Evolutionary conservation across 495 filamentous ascomycete genomes (phyloP), one percentile per base, ranked within the genome.

Genomic region (Xylaria palmicola): DNA sequence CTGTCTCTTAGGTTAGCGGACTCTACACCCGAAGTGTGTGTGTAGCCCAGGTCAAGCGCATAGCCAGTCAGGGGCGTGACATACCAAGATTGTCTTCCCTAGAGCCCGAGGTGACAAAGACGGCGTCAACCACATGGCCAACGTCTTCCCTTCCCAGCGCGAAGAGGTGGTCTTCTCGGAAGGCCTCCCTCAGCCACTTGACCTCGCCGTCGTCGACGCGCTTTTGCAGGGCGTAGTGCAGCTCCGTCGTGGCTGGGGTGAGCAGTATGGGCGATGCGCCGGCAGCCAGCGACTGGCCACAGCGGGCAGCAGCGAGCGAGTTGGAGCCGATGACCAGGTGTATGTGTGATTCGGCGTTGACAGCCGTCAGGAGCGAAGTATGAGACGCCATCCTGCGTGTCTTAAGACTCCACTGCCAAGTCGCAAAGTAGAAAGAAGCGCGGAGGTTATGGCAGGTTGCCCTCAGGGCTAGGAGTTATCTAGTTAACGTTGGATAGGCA

Each of bases 251-350:
- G 54, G 83, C 83, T 4, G 90, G 88, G 19, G 92, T 85, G 75
- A 98, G 82, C n/a, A 98, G 74, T 30, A 91, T 87, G 0, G 95
- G 91, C 60, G 80, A 86, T 62, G 95, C 94, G 72, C 93, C 94
- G n/a, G 89, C 87, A 59, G 90, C 85, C 17, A 97, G 69, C 15
- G 91, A 94, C 64, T 89, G 91, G 19, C 84, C 74, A 70, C 90
- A 92, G 53, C 94, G 84, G 13, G 91, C 85, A 41, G 89, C 88
- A 30, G 95, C 95, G 32, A 98, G 81, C 44, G 94, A 86, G 72
- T 90, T 93, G 32, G 89, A 85, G 34, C 95, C 94, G 50, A 97
- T 68, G 47, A 98, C 87, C 39, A 98, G 77, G 73, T 98, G 94
- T 50, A 93, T 75, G 65, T 97, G 92, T 2, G 81, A 83, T 0